Percentiles rank a stretch among this genome's conserved stretches.
phyloP scores from a whole-genome alignment of 1,284 basidiomycete species.

The Sporisorium reilianum region DNA sequence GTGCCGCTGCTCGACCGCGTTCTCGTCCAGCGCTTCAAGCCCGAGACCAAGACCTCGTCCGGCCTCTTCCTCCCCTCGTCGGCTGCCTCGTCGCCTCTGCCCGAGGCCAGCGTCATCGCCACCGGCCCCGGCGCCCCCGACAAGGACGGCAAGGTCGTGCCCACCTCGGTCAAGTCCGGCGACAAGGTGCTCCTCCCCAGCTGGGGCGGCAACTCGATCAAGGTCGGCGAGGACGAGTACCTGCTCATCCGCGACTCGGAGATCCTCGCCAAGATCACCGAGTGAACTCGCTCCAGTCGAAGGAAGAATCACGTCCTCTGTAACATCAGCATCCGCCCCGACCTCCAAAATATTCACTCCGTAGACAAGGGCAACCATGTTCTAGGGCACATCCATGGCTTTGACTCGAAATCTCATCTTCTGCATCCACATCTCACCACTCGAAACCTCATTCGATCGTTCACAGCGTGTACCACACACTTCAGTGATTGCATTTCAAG shows the following conservation, averaged over 20 bases:
- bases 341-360: neutral
- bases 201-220: conserved; percentile 95
- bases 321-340: conserved; percentile 26
- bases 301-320: conserved; percentile 2
- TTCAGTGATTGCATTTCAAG: neutral
- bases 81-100: conserved; percentile 83
- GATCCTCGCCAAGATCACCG: conserved; percentile 95
- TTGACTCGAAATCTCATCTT: conserved; percentile 11
- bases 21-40: conserved; percentile 95
- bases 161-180: conserved; percentile 84
- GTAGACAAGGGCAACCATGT: neutral
- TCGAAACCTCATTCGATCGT: conserved; percentile 5
- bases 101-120: conserved; percentile 95
- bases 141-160: conserved; percentile 84
- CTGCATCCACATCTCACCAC: conserved; percentile 13
- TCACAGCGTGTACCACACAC: neutral
- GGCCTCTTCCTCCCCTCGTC: conserved; percentile 95
- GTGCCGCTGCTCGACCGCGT: conserved; percentile 95
- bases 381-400: neutral
- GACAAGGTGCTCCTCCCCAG: conserved; percentile 93
- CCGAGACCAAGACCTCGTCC: conserved; percentile 72
- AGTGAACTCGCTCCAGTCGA: no score
- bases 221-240: conserved; percentile 97
- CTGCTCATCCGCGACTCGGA: conserved; percentile 94
- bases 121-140: conserved; percentile 91